Percentiles rank a stretch among this genome's conserved stretches.
These are phyloP conservation scores for Pyrrhoderma lamaoense DNA, from an alignment of 1,284 basidiomycete species.

Conservation along the genomic window DNA sequence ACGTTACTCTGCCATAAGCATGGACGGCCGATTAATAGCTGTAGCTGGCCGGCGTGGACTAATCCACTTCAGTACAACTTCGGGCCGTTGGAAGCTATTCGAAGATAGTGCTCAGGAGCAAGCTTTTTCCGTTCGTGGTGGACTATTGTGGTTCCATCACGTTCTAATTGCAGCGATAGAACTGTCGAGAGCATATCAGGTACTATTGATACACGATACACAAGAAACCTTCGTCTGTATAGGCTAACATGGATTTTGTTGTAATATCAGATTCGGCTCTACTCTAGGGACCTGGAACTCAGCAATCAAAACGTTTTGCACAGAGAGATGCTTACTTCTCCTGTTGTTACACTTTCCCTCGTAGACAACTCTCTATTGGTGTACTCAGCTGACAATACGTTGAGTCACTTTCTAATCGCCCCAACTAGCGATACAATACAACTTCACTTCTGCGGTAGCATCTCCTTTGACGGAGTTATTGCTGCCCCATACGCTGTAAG, in stretches of 20 bases:
- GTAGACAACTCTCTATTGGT: conserved; percentile 97
- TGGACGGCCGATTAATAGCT: conserved; percentile 88
- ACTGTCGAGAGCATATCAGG: conserved; percentile 72
- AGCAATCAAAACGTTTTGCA: conserved; percentile 80
- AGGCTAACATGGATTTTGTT: conserved; percentile 13
- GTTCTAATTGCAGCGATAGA: conserved; percentile 90
- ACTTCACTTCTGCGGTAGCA: conserved; percentile 88
- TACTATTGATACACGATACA: conserved; percentile 28
- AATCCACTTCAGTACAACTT: conserved; percentile 89
- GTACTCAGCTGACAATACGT: conserved; percentile 93
- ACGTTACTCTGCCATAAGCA: conserved; percentile 85
- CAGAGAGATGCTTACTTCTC: conserved; percentile 70
- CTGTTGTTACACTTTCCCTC: conserved; percentile 80
- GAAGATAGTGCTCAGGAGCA: conserved; percentile 82
- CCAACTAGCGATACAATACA: conserved; percentile 80
- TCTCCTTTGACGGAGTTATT: conserved; percentile 90
- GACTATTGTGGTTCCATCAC: conserved; percentile 95
- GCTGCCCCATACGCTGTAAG: conserved; percentile 79
- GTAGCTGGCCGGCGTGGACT: conserved; percentile 89
- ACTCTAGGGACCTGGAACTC: conserved; percentile 93
- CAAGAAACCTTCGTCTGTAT: conserved; percentile 2
- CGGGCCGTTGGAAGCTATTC: conserved; percentile 95
- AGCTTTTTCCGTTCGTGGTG: conserved; percentile 84
- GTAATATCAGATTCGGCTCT: conserved; percentile 70
- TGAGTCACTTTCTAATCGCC: conserved; percentile 89